Evolutionary conservation across 257 asterid species (phyloP), one percentile per base, ranked within the genome.

Genomic region (Fraxinus pennsylvanica): DNA sequence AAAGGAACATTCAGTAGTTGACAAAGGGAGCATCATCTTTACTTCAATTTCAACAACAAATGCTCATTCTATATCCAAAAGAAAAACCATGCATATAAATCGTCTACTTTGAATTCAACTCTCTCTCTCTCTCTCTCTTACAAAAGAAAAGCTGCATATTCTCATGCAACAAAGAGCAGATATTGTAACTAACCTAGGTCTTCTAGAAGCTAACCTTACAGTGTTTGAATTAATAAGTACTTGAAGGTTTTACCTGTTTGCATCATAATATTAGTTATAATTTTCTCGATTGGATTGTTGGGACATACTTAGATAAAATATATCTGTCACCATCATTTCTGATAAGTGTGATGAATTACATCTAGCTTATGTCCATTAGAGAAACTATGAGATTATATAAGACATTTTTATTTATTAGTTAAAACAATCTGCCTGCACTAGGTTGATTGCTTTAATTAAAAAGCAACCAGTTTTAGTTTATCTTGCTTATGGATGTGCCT

Each of bases 71-170:
- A 17, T 52, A 17, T 52, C 63, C 4, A 8, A 52, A 52, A 52
- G 63, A 52, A 17, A 52, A 52, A 52, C 63, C 15, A 65, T 38
- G 43, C 30, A 35, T 30, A 38, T 36, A 21, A 57, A 61, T 75
- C 27, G 47, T 68, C n/a, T 43, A 59, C 61, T 32, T 70, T 17
- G 7, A 50, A 17, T 50, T 74, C 78, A 80, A 73, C 43, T 73
- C 30, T 8, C 41, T 69, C 33, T 32, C 33, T 25, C 21, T 25
- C 32, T 63, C 27, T 17, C 33, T 25, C 21, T 33, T 50, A 68
- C 36, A 78, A 74, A 19, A 12, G 10, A 29, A 52, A 38, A 4
- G 57, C 21, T 30, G 15, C 39, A 52, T 3, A 41, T 2, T 27
- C 6, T 13, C 57, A 76, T 41, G 50, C 73, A 57, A 33, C 73